phyloP scores from a whole-genome alignment of 169 alveolate genomes.

The Amoebophrya sp. region DNA sequence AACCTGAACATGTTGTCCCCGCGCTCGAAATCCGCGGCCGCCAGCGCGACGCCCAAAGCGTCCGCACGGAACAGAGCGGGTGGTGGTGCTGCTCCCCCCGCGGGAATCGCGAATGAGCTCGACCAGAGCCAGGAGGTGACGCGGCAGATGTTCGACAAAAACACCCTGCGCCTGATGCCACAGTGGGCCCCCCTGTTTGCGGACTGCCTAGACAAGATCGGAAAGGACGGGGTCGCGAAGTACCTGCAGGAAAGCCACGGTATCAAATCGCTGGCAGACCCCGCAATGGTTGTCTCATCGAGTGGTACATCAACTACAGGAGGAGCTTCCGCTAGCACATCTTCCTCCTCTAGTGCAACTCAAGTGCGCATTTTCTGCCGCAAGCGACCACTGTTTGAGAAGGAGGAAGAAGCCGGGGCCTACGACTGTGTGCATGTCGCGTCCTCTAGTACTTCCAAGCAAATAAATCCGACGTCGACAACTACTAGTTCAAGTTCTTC shows the following conservation, averaged over 20 bases:
- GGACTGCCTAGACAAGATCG: background rate
- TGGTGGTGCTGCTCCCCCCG: too few relatives aligned
- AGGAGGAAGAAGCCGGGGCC: background rate
- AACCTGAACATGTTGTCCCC: too few relatives aligned
- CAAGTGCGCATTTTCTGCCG: background rate
- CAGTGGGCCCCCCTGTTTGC: background rate
- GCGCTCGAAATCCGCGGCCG: too few relatives aligned
- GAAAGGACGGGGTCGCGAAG: background rate
- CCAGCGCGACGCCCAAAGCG: too few relatives aligned
- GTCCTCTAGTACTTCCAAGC: too few relatives aligned
- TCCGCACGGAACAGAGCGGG: too few relatives aligned
- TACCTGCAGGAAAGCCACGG: background rate
- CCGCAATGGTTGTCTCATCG: too few relatives aligned
- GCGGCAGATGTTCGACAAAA: conserved; percentile 25
- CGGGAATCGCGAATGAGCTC: too few relatives aligned
- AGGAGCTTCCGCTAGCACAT: background rate
- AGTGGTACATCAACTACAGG: too few relatives aligned
- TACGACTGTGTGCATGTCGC: background rate
- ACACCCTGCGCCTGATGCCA: conserved; percentile 14
- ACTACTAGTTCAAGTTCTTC: background rate
- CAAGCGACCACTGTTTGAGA: conserved; percentile 19
- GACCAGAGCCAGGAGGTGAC: too few relatives aligned
- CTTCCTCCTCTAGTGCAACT: background rate
- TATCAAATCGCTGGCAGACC: too few relatives aligned
- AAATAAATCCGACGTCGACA: too few relatives aligned